Percentiles rank a stretch among this genome's conserved stretches.
phyloP scores from a whole-genome alignment of 441 rosid species.

The Pelargonium cotyledonis region DNA sequence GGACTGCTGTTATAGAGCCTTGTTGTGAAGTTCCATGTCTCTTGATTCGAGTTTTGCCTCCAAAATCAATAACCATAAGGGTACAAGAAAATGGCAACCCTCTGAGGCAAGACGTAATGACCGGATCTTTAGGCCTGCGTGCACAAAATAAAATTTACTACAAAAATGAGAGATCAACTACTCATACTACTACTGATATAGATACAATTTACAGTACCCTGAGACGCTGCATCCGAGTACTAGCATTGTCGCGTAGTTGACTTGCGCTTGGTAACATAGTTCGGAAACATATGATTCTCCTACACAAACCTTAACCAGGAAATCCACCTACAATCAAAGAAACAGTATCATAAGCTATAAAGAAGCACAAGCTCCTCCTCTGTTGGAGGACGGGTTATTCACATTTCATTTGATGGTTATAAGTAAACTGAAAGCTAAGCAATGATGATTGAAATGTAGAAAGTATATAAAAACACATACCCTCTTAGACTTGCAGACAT shows the following conservation, averaged over 20 bases:
- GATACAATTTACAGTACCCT: slow-evolving; percentile 20
- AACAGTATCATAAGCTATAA: not conserved
- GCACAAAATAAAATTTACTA: slow-evolving; percentile 2
- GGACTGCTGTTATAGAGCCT: slow-evolving; percentile 24
- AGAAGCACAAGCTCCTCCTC: too few relatives aligned
- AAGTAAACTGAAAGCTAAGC: not conserved
- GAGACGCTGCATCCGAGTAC: slow-evolving; percentile 32
- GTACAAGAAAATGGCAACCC: slow-evolving; percentile 35
- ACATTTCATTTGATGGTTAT: not conserved
- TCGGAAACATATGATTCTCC: slow-evolving; percentile 31
- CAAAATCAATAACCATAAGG: slow-evolving; percentile 28
- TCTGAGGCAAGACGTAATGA: slow-evolving; percentile 21
- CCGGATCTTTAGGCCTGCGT: slow-evolving; percentile 29
- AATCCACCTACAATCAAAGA: slow-evolving; percentile 27
- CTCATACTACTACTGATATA: too few relatives aligned
- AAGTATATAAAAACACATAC: slow-evolving; percentile 8
- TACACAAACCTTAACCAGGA: slow-evolving; percentile 28
- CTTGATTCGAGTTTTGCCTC: slow-evolving; percentile 25
- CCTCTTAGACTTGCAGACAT: slow-evolving; percentile 36
- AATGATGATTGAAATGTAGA: not conserved
- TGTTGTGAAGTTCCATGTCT: slow-evolving; percentile 39
- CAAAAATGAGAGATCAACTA: not conserved
- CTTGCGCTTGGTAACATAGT: slow-evolving; percentile 29
- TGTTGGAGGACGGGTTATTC: not conserved
- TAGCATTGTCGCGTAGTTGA: slow-evolving; percentile 33